phyloP scores from a whole-genome alignment of 805 yeast species.

The Kuraishia capsulata region DNA sequence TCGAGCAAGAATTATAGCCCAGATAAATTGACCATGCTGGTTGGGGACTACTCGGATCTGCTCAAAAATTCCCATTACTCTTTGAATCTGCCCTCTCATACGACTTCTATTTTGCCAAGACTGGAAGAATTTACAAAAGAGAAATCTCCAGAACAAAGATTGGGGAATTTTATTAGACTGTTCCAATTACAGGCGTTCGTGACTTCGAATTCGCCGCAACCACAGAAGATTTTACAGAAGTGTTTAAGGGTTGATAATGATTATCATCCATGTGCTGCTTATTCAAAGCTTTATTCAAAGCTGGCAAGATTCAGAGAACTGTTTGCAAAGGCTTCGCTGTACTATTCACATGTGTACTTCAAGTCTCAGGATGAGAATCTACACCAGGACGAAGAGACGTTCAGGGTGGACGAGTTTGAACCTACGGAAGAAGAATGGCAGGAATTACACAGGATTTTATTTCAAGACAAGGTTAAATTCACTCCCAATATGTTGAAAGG shows the following conservation, averaged over 20 bases:
- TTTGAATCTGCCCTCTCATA: neutral
- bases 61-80: slow-evolving; percentile 4
- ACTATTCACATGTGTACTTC: slow-evolving; percentile 26
- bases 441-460: slow-evolving; percentile 25
- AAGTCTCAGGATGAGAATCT: slow-evolving; percentile 21
- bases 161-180: slow-evolving; percentile 14
- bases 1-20: slow-evolving; percentile 10
- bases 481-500: slow-evolving; percentile 7
- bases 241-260: slow-evolving; percentile 80
- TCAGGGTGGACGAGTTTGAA: slow-evolving; percentile 22
- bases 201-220: slow-evolving; percentile 7
- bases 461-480: slow-evolving; percentile 12
- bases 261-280: slow-evolving; percentile 43
- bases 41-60: slow-evolving; percentile 14
- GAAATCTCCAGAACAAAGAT: slow-evolving; percentile 10
- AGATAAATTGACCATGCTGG: slow-evolving; percentile 11
- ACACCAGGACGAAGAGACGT: slow-evolving; percentile 8
- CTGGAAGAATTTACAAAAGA: slow-evolving; percentile 3
- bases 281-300: slow-evolving; percentile 44
- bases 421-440: slow-evolving; percentile 33
- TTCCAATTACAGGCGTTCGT: slow-evolving; percentile 20
- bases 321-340: slow-evolving; percentile 35
- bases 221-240: slow-evolving; percentile 22
- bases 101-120: no score
- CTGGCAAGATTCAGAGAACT: slow-evolving; percentile 28